Evolutionary conservation across 2,329 filamentous ascomycete genomes (phyloP).

Genomic region (Paraconiothyrium sp.): DNA sequence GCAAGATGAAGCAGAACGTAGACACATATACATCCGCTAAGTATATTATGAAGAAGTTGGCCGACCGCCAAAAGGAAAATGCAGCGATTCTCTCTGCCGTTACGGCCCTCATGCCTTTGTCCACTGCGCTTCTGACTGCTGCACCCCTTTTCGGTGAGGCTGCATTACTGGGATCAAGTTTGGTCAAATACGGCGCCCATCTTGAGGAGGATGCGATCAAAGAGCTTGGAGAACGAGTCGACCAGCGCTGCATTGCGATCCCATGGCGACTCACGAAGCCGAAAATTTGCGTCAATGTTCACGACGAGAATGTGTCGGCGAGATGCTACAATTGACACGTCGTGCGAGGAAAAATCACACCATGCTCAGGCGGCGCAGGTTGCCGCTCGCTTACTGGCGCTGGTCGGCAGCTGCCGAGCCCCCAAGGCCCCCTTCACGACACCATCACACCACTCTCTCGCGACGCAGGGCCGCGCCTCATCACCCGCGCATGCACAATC

Average conservation of each 20-base stretch:
- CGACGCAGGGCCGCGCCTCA: constrained; percentile 8
- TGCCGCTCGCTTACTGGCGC: constrained; percentile 4
- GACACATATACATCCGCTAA: not conserved
- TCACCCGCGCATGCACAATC: not conserved
- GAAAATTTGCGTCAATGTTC: not conserved
- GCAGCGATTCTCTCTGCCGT: not conserved
- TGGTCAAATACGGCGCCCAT: not conserved
- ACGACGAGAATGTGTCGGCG: not conserved
- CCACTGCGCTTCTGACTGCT: not conserved
- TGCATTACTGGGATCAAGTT: not conserved
- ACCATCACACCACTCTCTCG: constrained; percentile 16
- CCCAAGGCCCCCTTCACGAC: constrained; percentile 8
- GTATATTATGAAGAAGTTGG: not conserved
- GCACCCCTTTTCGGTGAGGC: not conserved
- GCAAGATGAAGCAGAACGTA: not conserved
- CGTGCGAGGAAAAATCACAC: constrained; percentile 2
- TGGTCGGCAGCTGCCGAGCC: constrained; percentile 8
- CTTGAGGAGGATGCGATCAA: no score
- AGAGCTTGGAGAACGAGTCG: not conserved
- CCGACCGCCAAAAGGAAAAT: not conserved
- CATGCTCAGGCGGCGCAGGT: constrained; percentile 12
- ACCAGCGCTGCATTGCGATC: no score
- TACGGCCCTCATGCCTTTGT: not conserved
- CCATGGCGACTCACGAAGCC: no score
- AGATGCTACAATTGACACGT: not conserved